These are phyloP conservation scores for Aspergillus unguis DNA, from an alignment of 2,329 filamentous ascomycete species.

Conservation along the genomic window DNA sequence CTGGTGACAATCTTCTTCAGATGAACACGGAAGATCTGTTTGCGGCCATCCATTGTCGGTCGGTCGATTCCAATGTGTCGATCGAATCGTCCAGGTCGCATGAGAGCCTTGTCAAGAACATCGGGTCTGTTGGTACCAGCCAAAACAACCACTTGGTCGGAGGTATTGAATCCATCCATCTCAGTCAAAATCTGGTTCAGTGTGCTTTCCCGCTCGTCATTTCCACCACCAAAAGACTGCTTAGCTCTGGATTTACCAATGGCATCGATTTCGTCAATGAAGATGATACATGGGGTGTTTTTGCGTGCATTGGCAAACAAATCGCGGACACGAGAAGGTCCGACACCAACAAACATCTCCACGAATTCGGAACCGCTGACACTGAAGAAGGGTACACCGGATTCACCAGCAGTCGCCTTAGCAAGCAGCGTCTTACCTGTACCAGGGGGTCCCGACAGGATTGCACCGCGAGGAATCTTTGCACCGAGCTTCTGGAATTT, in stretches of 20 bases:
- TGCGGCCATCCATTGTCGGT: slow-evolving; percentile 93
- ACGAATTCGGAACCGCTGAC: slow-evolving; percentile 99
- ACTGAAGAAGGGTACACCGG: slow-evolving; percentile 94
- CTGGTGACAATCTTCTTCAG: slow-evolving; percentile 90
- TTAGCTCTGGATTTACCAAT: slow-evolving; percentile 89
- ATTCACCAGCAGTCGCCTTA: slow-evolving; percentile 96
- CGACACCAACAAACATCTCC: slow-evolving; percentile 99
- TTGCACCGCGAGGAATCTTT: slow-evolving; percentile 95
- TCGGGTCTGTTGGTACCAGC: slow-evolving; percentile 96
- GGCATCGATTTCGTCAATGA: slow-evolving; percentile 98
- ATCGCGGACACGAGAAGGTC: slow-evolving; percentile 90
- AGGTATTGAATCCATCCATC: slow-evolving; percentile 99
- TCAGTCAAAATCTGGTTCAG: slow-evolving; percentile 98
- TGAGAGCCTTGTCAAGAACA: slow-evolving; percentile 88
- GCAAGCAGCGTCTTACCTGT: slow-evolving; percentile 97
- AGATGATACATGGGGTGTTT: slow-evolving; percentile 97
- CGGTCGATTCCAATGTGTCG: slow-evolving; percentile 92
- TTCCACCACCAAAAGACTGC: slow-evolving; percentile 79
- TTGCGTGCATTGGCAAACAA: slow-evolving; percentile 92
- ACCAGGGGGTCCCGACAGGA: slow-evolving; percentile 94
- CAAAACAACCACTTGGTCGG: slow-evolving; percentile 92
- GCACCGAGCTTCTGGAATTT: slow-evolving; percentile 91
- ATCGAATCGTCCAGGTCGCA: slow-evolving; percentile 96
- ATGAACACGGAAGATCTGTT: slow-evolving; percentile 95
- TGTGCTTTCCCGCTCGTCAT: slow-evolving; percentile 94